Percentiles rank a stretch among this genome's conserved stretches.
phyloP scores from a whole-genome alignment of 352 stramenopile genomes.

The Phytophthora agathidicida region DNA sequence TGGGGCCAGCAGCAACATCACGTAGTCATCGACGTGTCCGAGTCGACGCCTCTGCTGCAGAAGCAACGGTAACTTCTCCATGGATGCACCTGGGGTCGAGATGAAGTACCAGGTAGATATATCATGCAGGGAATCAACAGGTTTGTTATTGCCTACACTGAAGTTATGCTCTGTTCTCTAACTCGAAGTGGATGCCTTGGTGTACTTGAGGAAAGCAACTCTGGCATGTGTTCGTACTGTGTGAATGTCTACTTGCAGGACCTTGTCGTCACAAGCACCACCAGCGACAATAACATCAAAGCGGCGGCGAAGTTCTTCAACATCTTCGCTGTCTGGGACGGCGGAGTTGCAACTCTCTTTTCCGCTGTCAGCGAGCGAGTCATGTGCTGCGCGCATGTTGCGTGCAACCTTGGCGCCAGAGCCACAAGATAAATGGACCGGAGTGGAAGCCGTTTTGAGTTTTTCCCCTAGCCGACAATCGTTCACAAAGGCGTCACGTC shows the following conservation, averaged over 20 bases:
- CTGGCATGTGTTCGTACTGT: slow-evolving; percentile 18
- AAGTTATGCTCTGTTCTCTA: slow-evolving; percentile 10
- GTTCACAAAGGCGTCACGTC: slow-evolving; percentile 43
- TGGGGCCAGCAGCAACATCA: slow-evolving; percentile 21
- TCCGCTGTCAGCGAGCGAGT: slow-evolving; percentile 7
- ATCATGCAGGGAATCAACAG: slow-evolving; percentile 16
- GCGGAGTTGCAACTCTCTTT: background rate
- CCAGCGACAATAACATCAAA: slow-evolving; percentile 50
- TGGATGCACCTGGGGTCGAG: background rate
- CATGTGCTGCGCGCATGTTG: slow-evolving; percentile 42
- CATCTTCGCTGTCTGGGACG: slow-evolving; percentile 6
- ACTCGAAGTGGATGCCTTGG: slow-evolving; percentile 9
- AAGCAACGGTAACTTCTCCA: slow-evolving; percentile 13
- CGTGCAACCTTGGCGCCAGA: slow-evolving; percentile 54
- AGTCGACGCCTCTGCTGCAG: slow-evolving; percentile 47
- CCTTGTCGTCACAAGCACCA: slow-evolving; percentile 7
- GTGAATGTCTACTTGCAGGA: slow-evolving; percentile 9
- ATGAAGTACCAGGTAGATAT: slow-evolving; percentile 19
- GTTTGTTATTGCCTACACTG: slow-evolving; percentile 19
- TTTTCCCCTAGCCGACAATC: slow-evolving; percentile 62
- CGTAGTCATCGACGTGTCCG: slow-evolving; percentile 46
- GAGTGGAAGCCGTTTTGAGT: slow-evolving; percentile 44
- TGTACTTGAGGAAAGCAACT: slow-evolving; percentile 43
- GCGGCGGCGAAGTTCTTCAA: slow-evolving; percentile 34
- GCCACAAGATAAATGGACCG: slow-evolving; percentile 51